phyloP scores from a whole-genome alignment of 441 rosid genomes.

The Gossypium laxum region DNA sequence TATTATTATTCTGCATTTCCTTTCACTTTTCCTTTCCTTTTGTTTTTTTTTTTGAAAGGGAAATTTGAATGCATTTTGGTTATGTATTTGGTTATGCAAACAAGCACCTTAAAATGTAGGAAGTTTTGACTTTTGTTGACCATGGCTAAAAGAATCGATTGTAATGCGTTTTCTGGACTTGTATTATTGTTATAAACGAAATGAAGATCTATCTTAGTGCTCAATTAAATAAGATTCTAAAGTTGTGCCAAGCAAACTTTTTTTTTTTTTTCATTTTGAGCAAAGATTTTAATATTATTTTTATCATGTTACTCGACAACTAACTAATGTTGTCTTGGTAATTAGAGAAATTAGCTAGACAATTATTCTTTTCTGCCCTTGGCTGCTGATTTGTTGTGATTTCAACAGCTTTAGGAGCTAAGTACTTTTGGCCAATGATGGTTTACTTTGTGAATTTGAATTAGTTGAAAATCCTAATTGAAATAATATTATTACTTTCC shows the following conservation, averaged over 20 bases:
- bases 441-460: not conserved
- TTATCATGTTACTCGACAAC: not conserved
- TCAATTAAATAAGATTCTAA: not conserved
- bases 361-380: not conserved
- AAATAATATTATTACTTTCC: not conserved
- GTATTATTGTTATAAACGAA: not conserved
- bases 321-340: not conserved
- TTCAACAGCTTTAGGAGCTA: not conserved
- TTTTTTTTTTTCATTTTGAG: not conserved
- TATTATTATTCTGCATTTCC: not conserved
- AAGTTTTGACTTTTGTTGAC: not conserved
- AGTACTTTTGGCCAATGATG: not conserved
- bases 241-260: not conserved
- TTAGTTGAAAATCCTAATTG: not conserved
- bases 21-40: not conserved
- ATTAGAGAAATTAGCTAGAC: not conserved
- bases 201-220: not conserved
- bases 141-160: not conserved
- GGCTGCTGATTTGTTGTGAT: not conserved
- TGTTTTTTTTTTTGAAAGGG: not conserved
- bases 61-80: not conserved
- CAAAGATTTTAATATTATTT: not conserved
- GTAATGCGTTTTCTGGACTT: not conserved
- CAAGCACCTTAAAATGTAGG: not conserved
- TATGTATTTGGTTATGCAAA: not conserved